Percentiles rank a stretch among this genome's conserved stretches.
Evolutionary conservation across 306 rosid genomes (phyloP).

Genomic region (Vigna radiata): DNA sequence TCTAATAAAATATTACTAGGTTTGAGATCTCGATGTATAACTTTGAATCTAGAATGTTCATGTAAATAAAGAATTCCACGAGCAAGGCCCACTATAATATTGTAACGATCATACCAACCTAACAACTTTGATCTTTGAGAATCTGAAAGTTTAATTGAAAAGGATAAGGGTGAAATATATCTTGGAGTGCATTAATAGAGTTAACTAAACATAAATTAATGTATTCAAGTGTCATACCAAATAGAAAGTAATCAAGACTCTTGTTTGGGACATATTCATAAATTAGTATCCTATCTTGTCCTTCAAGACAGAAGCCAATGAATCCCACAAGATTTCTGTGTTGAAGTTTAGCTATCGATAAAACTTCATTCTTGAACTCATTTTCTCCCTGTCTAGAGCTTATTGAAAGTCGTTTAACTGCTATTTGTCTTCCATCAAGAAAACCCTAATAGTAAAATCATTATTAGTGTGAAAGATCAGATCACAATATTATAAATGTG

Average conservation of each 20-base stretch:
- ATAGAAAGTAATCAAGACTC: neutral
- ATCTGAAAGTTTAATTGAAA: neutral
- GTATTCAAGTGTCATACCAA: neutral
- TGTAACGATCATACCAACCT: conserved; percentile 47
- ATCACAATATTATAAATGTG: too few relatives aligned
- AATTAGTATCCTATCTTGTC: neutral
- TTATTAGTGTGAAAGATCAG: neutral
- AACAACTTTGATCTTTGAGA: conserved; percentile 8
- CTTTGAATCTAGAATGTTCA: neutral
- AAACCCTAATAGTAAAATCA: neutral
- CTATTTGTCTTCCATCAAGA: neutral
- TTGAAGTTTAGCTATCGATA: neutral
- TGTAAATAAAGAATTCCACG: neutral
- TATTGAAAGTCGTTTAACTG: neutral
- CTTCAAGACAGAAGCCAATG: neutral
- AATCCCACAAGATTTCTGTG: neutral
- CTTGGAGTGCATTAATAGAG: too few relatives aligned
- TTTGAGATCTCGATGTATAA: neutral
- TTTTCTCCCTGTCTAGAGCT: neutral
- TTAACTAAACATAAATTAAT: too few relatives aligned
- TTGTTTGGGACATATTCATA: neutral
- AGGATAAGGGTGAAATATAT: neutral
- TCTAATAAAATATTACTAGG: too few relatives aligned
- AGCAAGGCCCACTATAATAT: conserved; percentile 47
- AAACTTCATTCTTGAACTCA: neutral